Base-by-base conservation (phyloP, 2,329 filamentous ascomycete genomes). In the Colletotrichum viniferum region DNA sequence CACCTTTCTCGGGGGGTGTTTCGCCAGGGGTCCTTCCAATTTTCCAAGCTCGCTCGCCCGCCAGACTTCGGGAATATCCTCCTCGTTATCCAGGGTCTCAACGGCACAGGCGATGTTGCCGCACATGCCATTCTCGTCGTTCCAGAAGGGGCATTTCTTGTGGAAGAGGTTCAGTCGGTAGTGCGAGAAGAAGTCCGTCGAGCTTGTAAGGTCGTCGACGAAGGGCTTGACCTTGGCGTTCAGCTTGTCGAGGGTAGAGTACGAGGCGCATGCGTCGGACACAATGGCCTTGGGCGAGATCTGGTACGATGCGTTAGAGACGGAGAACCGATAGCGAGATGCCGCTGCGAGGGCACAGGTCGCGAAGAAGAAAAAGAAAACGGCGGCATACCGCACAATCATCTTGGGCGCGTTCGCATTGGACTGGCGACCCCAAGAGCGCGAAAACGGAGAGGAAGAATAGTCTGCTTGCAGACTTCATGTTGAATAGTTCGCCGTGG, bases 111-210 rank as follows among this genome's bases (percentile, higher is more conserved):
- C 97, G 79, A 98, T 96, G 85, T 99, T 99, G 78, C 96, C 97
- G 85, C 97, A 99, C 90, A 98, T 95, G 84, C 95, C 95, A 84
- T 94, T 94, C 77, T 96, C 93, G 84, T 99, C 97, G 82, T 93
- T 92, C 96, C 97, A 99, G 84, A 98, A 99, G 0, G 97, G 97
- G 82, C 97, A 99, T 85, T 92, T 92, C 85, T 97, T 98, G 85
- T 97, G 94, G 85, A 95, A 99, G 24, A 99, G 90, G 83, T 98
- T 98, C 61, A 99, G 88, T 73, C 97, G 94, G 87, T 98, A 99
- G 85, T 98, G 96, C 69, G 96, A 96, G 86, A 99, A 99, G 90
- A 98, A 99, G 85, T 99, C 97, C 84, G 96, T 98, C 69, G 94
- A 92, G 79, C 92, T 92, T 0, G 95, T 98, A 61, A 99, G 91